These are phyloP conservation scores for Dispira simplex DNA, from an alignment of 192 early-diverging fungal species.

Conservation along the genomic window DNA sequence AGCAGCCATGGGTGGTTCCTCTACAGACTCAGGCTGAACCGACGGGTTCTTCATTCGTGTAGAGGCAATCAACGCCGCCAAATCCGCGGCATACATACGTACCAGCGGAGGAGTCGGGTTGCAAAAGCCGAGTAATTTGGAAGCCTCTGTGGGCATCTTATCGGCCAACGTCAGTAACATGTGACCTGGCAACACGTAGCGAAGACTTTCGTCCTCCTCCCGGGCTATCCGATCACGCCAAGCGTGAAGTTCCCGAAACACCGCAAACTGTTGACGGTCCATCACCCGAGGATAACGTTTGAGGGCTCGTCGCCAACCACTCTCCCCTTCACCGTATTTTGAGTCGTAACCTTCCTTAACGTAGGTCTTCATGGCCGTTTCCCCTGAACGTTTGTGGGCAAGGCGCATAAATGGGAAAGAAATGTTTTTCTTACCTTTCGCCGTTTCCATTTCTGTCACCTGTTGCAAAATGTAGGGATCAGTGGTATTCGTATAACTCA, in stretches of 20 bases:
- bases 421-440: constrained; percentile 4
- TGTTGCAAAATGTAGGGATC: background rate
- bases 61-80: constrained; percentile 37
- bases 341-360: constrained; percentile 78
- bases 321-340: constrained; percentile 53
- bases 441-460: background rate
- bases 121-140: constrained; percentile 55
- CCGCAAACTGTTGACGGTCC: constrained; percentile 44
- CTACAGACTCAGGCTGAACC: too few relatives aligned
- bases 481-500: constrained; percentile 18
- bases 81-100: constrained; percentile 61
- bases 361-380: constrained; percentile 49
- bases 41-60: background rate
- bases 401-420: constrained; percentile 30
- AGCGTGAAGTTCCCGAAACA: constrained; percentile 75
- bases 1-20: too few relatives aligned
- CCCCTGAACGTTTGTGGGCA: constrained; percentile 43
- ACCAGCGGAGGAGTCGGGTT: constrained; percentile 71
- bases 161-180: constrained; percentile 66
- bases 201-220: constrained; percentile 79
- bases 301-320: constrained; percentile 61
- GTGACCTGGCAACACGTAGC: constrained; percentile 84
- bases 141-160: constrained; percentile 51
- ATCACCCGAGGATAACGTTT: constrained; percentile 40
- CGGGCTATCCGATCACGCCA: constrained; percentile 88